A percentile compares a stretch with the other conserved stretches of the same genome.
These are phyloP conservation scores for Trichoderma lentiforme DNA, from an alignment of 2,329 filamentous ascomycete species.

Conservation along the genomic window DNA sequence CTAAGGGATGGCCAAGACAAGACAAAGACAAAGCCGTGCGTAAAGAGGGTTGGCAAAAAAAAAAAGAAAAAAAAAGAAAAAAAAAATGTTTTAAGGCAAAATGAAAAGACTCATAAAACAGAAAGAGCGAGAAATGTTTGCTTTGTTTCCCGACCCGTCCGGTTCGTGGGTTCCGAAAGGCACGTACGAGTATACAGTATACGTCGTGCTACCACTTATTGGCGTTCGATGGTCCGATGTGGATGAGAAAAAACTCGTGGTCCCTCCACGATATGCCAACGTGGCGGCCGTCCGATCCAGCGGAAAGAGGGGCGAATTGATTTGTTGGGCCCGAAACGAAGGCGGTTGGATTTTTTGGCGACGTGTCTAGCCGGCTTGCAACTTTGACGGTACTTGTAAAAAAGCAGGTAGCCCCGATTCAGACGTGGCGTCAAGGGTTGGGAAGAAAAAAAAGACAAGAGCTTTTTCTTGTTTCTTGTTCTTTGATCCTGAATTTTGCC, in stretches of 20 bases:
- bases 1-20: constrained; percentile 12
- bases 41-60: not conserved
- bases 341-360: constrained; percentile 6
- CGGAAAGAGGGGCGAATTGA: constrained; percentile 14
- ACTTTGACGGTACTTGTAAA: not conserved
- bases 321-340: constrained; percentile 7
- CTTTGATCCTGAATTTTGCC: not conserved
- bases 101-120: not conserved
- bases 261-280: constrained; percentile 15
- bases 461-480: not conserved
- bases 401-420: not conserved
- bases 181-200: not conserved
- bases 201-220: not conserved
- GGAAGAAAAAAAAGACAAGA: not conserved
- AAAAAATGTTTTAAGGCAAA: not conserved
- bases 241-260: not conserved
- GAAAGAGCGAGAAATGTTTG: not conserved
- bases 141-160: not conserved
- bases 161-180: not conserved
- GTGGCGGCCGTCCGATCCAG: constrained; percentile 22
- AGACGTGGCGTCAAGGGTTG: constrained; percentile 15
- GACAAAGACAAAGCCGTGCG: not conserved
- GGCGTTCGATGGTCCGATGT: not conserved
- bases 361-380: constrained; percentile 7
- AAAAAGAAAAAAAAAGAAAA: not conserved